These are phyloP conservation scores for Magnusiomyces sp. DNA, from an alignment of 1,139 yeast genomes.

Conservation along the genomic window DNA sequence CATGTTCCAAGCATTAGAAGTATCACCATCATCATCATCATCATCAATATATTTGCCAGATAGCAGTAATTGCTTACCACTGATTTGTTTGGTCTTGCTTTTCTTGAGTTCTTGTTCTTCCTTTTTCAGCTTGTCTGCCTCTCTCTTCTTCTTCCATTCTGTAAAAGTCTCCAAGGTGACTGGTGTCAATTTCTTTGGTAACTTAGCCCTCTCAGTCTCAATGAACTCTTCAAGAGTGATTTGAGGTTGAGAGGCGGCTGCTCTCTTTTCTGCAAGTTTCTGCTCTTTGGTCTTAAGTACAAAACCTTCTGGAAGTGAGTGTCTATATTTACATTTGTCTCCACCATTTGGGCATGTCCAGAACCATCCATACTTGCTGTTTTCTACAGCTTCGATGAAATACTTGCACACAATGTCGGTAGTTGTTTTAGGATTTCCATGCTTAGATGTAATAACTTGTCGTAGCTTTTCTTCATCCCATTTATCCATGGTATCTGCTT, in stretches of 20 bases:
- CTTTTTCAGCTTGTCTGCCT: constrained; percentile 47
- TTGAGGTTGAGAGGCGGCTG: constrained; percentile 77
- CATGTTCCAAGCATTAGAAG: constrained; percentile 45
- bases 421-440: constrained; percentile 88
- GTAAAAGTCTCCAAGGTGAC: constrained; percentile 77
- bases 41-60: constrained; percentile 50
- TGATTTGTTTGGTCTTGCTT: constrained; percentile 36
- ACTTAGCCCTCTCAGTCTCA: constrained; percentile 82
- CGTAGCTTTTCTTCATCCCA: constrained; percentile 97
- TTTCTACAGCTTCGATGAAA: constrained; percentile 95
- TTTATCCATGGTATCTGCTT: constrained; percentile 82
- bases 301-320: constrained; percentile 96
- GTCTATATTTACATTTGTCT: constrained; percentile 90
- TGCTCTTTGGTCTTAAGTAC: constrained; percentile 95
- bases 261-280: constrained; percentile 78
- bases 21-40: constrained; percentile 46
- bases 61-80: constrained; percentile 77
- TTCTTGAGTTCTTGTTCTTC: constrained; percentile 42
- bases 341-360: constrained; percentile 91
- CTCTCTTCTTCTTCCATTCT: constrained; percentile 72
- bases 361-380: constrained; percentile 97
- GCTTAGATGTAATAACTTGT: constrained; percentile 79
- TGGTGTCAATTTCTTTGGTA: constrained; percentile 78
- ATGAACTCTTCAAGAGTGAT: constrained; percentile 92
- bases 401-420: constrained; percentile 92